Evolutionary conservation across 768 basidiomycete species (phyloP).

Genomic region (Gelatoporia subvermispora): DNA sequence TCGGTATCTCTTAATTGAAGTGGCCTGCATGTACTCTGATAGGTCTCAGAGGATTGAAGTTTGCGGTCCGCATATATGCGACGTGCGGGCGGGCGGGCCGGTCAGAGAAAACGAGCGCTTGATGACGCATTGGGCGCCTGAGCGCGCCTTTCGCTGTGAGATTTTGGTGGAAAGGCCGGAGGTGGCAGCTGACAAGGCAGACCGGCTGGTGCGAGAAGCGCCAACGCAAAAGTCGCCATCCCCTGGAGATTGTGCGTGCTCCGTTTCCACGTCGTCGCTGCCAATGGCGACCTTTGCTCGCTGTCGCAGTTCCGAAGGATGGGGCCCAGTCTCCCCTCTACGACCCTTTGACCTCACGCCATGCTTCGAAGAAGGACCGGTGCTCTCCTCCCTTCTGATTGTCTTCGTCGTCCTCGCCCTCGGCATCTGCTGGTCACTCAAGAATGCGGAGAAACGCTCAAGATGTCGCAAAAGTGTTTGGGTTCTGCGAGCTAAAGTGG

Average conservation of each 20-base stretch:
- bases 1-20: no score
- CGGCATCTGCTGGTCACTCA: constrained; percentile 31
- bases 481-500: constrained; percentile 61
- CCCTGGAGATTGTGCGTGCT: constrained; percentile 14
- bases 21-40: no score
- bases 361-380: constrained; percentile 74
- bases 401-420: constrained; percentile 39
- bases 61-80: no score
- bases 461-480: constrained; percentile 45
- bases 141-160: background rate
- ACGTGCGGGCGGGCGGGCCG: no score
- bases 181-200: background rate
- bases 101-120: no score
- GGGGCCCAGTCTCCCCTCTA: constrained; percentile 50
- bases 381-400: constrained; percentile 51
- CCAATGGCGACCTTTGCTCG: constrained; percentile 11
- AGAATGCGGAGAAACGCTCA: constrained; percentile 21
- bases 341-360: constrained; percentile 74
- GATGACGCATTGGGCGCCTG: no score
- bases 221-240: constrained; percentile 18
- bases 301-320: constrained; percentile 61
- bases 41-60: no score
- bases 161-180: background rate
- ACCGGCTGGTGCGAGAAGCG: background rate
- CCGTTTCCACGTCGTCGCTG: constrained; percentile 17